A percentile compares a stretch with the other conserved stretches of the same genome.
These are phyloP conservation scores for Lactarius quietus DNA, from an alignment of 768 basidiomycete genomes.

Conservation along the genomic window DNA sequence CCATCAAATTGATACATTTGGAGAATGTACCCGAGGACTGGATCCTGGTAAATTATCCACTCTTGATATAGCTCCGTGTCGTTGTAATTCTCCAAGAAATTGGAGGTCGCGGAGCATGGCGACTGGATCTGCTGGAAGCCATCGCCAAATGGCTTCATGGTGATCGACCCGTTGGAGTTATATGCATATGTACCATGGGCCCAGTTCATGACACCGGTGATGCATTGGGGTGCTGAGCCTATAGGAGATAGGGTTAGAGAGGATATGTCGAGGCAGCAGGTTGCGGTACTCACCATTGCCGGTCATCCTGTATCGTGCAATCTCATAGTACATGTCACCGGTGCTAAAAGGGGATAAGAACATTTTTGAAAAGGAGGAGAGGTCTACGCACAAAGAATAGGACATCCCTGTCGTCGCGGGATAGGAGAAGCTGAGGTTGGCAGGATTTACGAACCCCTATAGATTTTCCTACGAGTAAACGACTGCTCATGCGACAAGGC, in stretches of 20 bases:
- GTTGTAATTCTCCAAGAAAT: slow-evolving; percentile 85
- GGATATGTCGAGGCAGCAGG: not conserved
- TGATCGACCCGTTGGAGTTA: slow-evolving; percentile 74
- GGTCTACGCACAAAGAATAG: slow-evolving; percentile 74
- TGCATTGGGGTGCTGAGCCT: slow-evolving; percentile 86
- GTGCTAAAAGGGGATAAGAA: slow-evolving; percentile 44
- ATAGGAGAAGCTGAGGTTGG: slow-evolving; percentile 77
- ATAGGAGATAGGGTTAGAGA: not conserved
- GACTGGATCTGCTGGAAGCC: slow-evolving; percentile 95
- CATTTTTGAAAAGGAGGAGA: not conserved
- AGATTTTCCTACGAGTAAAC: slow-evolving; percentile 2
- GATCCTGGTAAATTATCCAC: slow-evolving; percentile 77
- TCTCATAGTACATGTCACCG: slow-evolving; percentile 75
- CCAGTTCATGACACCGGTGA: slow-evolving; percentile 86
- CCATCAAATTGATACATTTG: slow-evolving; percentile 81
- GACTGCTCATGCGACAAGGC: not conserved
- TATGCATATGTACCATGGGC: slow-evolving; percentile 77
- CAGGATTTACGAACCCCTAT: slow-evolving; percentile 83
- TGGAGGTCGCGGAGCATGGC: slow-evolving; percentile 84
- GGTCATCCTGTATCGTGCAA: slow-evolving; percentile 85
- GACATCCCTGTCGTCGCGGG: slow-evolving; percentile 84
- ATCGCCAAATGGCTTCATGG: slow-evolving; percentile 71
- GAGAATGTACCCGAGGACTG: slow-evolving; percentile 57
- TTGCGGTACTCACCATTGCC: slow-evolving; percentile 65
- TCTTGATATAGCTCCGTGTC: slow-evolving; percentile 56